Evolutionary conservation across 2,329 filamentous ascomycete genomes (phyloP).

Genomic region (Aspergillus niger): DNA sequence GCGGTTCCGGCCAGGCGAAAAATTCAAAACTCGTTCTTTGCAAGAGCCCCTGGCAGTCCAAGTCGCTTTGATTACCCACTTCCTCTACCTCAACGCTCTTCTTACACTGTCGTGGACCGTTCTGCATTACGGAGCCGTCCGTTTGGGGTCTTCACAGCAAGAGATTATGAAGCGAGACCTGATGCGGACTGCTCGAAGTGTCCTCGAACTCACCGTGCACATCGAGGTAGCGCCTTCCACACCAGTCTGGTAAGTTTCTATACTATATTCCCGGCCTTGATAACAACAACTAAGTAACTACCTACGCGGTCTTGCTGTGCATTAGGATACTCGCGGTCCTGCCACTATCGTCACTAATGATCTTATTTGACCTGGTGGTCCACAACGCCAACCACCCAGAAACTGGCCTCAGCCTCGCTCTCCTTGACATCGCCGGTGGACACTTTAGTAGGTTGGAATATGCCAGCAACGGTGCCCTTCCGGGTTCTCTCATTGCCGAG

Average conservation of each 20-base stretch:
- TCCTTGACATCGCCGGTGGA: slow-evolving; percentile 46
- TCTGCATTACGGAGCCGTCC: slow-evolving; percentile 21
- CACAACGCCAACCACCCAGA: slow-evolving; percentile 41
- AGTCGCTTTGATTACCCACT: slow-evolving; percentile 33
- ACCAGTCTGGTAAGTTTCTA: slow-evolving; percentile 36
- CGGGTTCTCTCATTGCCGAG: slow-evolving; percentile 43
- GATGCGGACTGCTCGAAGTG: slow-evolving; percentile 35
- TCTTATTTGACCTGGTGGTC: slow-evolving; percentile 47
- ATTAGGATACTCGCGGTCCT: slow-evolving; percentile 37
- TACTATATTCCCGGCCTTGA: not conserved
- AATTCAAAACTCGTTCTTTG: slow-evolving; percentile 21
- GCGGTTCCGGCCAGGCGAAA: slow-evolving; percentile 34
- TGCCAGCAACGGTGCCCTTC: slow-evolving; percentile 40
- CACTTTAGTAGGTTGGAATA: slow-evolving; percentile 48
- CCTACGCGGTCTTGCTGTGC: not conserved
- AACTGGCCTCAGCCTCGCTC: slow-evolving; percentile 41
- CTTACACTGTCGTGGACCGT: slow-evolving; percentile 36
- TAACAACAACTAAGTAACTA: not conserved
- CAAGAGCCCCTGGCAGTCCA: slow-evolving; percentile 13
- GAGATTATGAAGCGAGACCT: slow-evolving; percentile 25
- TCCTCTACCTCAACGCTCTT: slow-evolving; percentile 34
- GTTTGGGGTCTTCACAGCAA: not conserved
- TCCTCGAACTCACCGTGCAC: slow-evolving; percentile 38
- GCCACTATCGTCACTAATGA: slow-evolving; percentile 42
- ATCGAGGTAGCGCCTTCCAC: slow-evolving; percentile 39